phyloP scores from a whole-genome alignment of 129 eudicot species.

The Helianthus tuberosus region DNA sequence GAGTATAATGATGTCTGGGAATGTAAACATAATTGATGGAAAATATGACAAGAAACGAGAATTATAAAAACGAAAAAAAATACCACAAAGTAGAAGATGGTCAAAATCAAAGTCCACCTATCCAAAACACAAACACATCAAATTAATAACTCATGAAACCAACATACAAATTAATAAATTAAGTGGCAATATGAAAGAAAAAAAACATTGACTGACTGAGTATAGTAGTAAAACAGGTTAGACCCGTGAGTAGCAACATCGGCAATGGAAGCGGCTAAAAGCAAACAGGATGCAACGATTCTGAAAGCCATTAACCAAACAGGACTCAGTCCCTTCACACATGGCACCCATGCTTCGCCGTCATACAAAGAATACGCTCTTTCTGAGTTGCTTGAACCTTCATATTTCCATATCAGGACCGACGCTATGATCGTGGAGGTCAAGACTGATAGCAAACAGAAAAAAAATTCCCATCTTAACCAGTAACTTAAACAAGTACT shows the following conservation, averaged over 20 bases:
- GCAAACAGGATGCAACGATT: conserved; percentile 59
- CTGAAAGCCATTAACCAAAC: conserved; percentile 61
- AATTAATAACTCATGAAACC: background rate
- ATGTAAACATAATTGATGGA: conserved; percentile 1
- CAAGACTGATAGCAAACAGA: conserved; percentile 70
- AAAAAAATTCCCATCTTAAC: conserved; percentile 80
- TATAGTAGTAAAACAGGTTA: conserved; percentile 63
- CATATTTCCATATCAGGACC: conserved; percentile 61
- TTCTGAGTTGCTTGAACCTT: conserved; percentile 43
- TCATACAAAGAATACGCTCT: conserved; percentile 39
- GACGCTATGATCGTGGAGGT: conserved; percentile 42
- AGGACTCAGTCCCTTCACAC: conserved; percentile 70
- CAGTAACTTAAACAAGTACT: conserved; percentile 69
- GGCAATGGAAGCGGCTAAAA: conserved; percentile 44
- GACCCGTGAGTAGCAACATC: conserved; percentile 65
- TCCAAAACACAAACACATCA: conserved; percentile 30
- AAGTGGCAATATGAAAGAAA: background rate
- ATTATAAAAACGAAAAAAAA: background rate
- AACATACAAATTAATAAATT: no score
- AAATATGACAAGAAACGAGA: no score
- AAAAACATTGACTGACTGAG: conserved; percentile 61
- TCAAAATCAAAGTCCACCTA: conserved; percentile 90
- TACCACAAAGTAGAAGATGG: conserved; percentile 88
- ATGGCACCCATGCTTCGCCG: conserved; percentile 87
- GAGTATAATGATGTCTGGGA: background rate